A percentile compares a stretch with the other conserved stretches of the same genome.
Conservation (phyloP, 345 rosid genomes). For the Passiflora organensis region DNA sequence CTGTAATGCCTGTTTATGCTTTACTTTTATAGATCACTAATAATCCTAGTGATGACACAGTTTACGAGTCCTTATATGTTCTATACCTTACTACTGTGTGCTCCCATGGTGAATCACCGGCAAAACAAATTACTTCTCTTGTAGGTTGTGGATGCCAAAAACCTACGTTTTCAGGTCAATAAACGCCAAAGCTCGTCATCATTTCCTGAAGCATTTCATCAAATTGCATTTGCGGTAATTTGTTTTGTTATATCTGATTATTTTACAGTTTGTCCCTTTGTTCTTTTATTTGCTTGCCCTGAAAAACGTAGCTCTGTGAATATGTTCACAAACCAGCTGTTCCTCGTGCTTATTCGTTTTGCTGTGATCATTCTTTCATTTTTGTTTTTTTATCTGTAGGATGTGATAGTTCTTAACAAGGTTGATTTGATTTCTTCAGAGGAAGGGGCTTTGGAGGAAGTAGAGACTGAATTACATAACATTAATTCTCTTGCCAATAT, state of each 20-base stretch:
- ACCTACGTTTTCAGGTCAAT: conserved; percentile 69
- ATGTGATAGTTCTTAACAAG: conserved; percentile 87
- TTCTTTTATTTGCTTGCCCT: too few species aligned
- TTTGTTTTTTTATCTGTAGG: conserved; percentile 67
- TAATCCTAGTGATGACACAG: too few species aligned
- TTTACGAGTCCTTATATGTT: too few species aligned
- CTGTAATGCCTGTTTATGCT: too few species aligned
- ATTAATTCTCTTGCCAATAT: conserved; percentile 76
- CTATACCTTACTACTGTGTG: too few species aligned
- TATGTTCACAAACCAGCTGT: background rate
- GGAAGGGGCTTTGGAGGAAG: conserved; percentile 47
- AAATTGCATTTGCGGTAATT: conserved; percentile 87
- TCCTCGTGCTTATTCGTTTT: conserved; percentile 13
- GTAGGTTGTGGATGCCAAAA: conserved; percentile 96
- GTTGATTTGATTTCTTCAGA: conserved; percentile 71
- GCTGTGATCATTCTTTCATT: too few species aligned
- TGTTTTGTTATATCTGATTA: too few species aligned
- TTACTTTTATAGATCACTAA: too few species aligned
- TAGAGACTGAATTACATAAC: conserved; percentile 69
- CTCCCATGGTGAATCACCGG: too few species aligned
- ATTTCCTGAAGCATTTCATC: conserved; percentile 87
- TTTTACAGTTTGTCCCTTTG: background rate
- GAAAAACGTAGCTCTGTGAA: too few species aligned
- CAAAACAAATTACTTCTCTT: conserved; percentile 13
- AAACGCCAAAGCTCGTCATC: conserved; percentile 49